These are phyloP conservation scores for Xylariales sp. DNA, from an alignment of 2,329 filamentous ascomycete species.

Conservation along the genomic window DNA sequence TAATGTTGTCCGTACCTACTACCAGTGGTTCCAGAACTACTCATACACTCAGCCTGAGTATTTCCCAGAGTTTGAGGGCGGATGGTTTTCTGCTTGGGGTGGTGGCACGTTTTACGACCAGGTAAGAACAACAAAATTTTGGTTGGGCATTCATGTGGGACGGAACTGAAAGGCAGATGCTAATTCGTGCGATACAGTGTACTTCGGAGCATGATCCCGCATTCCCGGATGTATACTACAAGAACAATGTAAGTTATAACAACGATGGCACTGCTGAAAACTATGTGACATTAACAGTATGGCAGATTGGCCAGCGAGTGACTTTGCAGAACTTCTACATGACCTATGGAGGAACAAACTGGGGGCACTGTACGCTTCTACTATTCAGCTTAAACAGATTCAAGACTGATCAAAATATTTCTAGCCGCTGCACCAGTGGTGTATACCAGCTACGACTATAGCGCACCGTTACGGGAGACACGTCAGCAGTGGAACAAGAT, in stretches of 20 bases:
- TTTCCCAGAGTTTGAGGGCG: conserved; percentile 49
- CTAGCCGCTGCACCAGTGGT: conserved; percentile 41
- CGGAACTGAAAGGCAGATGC: neutral
- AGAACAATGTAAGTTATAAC: conserved; percentile 35
- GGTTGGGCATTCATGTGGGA: too few species aligned
- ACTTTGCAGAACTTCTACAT: conserved; percentile 48
- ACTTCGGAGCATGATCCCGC: conserved; percentile 26
- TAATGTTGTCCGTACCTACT: conserved; percentile 46
- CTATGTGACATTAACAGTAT: neutral
- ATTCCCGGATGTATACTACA: conserved; percentile 53
- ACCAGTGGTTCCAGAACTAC: conserved; percentile 53
- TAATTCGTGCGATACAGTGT: neutral
- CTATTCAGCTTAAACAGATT: neutral
- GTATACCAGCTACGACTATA: conserved; percentile 40
- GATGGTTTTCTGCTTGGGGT: conserved; percentile 50
- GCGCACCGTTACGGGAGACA: conserved; percentile 48
- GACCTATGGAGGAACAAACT: conserved; percentile 51
- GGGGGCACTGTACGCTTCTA: conserved; percentile 37
- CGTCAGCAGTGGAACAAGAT: conserved; percentile 48
- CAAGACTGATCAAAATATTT: conserved; percentile 3
- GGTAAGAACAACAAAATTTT: conserved; percentile 10
- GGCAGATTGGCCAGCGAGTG: conserved; percentile 38
- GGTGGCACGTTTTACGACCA: conserved; percentile 44
- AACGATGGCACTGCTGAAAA: neutral
- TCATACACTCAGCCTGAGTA: conserved; percentile 49